Base-by-base conservation (phyloP, 2,329 filamentous ascomycete genomes). In the Ophiocordyceps camponoti-floridani region DNA sequence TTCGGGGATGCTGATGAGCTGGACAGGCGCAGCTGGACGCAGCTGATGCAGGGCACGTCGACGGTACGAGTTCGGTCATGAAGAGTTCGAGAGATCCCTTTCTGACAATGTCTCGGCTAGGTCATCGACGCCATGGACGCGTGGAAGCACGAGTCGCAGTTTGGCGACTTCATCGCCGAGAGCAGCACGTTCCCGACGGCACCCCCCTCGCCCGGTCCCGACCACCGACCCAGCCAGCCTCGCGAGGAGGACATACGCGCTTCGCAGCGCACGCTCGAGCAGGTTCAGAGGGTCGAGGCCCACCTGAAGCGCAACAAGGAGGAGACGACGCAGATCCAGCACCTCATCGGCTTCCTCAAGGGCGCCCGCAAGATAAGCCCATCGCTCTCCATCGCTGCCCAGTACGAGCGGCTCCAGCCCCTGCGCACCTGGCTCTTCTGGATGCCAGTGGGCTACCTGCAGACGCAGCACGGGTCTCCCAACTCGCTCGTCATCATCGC, bases 341-440 rank as follows among this genome's bases (percentile, higher is more conserved):
- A 84, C 55, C 66, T 88, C 49, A 72, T 82, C 52, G 75, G 72
- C 47, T 87, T 87, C 62, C 68, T 87, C 50, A 79, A 82, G 61
- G 74, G 79, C 40, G 72, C 84, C 46, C 77, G 78, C 56, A 78
- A 82, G 58, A 77, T 84, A 51, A 77, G 78, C 56, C 77, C 79
- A 4, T 72, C 73, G 12, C 72, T 82, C 50, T 77, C 79, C 23
- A 77, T 87, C 23, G 81, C 85, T 50, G 79, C 93, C 57, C 85
- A 94, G 56, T 96, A 95, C 58, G 82, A 87, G 55, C 83, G 88
- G 50, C 75, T 96, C 11, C 88, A 93, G 50, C 81, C 85, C 10
- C 73, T 98, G 47, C 76, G 88, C 45, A 84, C 84, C 53, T 95
- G 89, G 87, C 75, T 96, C 14, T 94, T 96, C 64, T 96, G 89